Percentiles rank a stretch among this genome's conserved stretches.
Evolutionary conservation across 306 rosid species (phyloP).

Genomic region (Ormosia semicastrata): DNA sequence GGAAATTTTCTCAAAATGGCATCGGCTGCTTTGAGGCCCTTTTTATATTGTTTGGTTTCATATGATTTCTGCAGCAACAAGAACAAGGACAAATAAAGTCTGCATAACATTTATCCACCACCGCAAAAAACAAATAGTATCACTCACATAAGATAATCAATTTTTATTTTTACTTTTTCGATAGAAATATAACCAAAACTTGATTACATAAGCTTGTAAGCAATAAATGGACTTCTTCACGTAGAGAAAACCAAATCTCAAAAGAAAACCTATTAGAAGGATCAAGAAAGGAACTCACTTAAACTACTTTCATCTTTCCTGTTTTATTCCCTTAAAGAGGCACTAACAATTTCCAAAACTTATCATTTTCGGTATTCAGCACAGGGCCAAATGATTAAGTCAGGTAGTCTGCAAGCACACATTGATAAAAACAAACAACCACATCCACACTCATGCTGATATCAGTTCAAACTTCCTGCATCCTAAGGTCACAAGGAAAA

Average conservation of each 20-base stretch:
- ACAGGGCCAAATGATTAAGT: not conserved
- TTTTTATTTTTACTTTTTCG: too few relatives aligned
- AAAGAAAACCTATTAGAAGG: not conserved
- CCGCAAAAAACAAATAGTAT: not conserved
- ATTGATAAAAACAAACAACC: not conserved
- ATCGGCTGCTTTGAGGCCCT: constrained; percentile 97
- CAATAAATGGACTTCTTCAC: not conserved
- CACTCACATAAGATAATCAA: constrained; percentile 1
- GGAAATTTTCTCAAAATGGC: constrained; percentile 92
- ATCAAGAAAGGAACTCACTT: not conserved
- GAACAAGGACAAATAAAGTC: constrained; percentile 18
- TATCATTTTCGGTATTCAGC: not conserved
- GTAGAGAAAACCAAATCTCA: not conserved
- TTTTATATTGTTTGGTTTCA: constrained; percentile 96
- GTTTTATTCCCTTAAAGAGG: not conserved
- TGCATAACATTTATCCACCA: not conserved
- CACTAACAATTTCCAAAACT: not conserved
- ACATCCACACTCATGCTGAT: not conserved
- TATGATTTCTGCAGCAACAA: constrained; percentile 75
- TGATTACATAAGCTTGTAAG: not conserved
- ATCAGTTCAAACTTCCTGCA: not conserved
- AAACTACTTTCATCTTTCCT: not conserved
- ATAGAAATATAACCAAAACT: not conserved
- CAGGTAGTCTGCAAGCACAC: not conserved
- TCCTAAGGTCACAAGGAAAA: not conserved